Base-by-base conservation (phyloP, 1,284 basidiomycete genomes). In the Grifola frondosa region DNA sequence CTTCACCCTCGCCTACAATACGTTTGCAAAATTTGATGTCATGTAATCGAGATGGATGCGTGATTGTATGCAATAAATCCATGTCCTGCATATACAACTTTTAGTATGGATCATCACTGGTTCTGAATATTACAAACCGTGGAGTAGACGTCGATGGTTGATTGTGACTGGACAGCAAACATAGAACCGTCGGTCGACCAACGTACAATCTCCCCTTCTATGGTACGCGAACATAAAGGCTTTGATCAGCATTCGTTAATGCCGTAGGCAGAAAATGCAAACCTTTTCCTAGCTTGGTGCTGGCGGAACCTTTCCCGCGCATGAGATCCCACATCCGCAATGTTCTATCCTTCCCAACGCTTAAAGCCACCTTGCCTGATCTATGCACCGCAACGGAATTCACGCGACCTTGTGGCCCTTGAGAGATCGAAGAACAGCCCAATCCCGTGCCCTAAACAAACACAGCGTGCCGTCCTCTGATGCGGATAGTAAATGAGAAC, bases 271-370 rank as follows among this genome's bases (percentile, higher is more conserved):
- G n/a, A 34, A 5, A 42, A 11, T 16, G 61, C 72, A 40, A 49
- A 90, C 91, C 91, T 68, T 85, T 85, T 13, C 89, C 89, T 5
- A 97, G 67, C 59, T 94, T 91, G 25, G 86, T 88, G 59, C 91
- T 94, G 4, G 91, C 91, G 11, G 84, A 83, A 3, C 91, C 91
- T 61, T 88, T 88, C 1, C 94, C 96, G 34, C 94, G 76, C 90
- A 97, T 97, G 33, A 99, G 71, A 71, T 99, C 96, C 96, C 96
- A 99, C 93, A 98, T 96, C 37, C 94, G 80, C 46, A 98, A 63
- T 7, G 90, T 92, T 49, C 81, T 75, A 61, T 99, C 96, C 57
- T 87, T 87, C 10, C 96, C 96, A 0, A 97, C 93, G 50, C 84
- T 91, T 22, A 99, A 67, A 0, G 88, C 95, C 13, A 97, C 79